Evolutionary conservation across 208 protist species (phyloP).

Genomic region (Herpetomonas samuelpessoai): DNA sequence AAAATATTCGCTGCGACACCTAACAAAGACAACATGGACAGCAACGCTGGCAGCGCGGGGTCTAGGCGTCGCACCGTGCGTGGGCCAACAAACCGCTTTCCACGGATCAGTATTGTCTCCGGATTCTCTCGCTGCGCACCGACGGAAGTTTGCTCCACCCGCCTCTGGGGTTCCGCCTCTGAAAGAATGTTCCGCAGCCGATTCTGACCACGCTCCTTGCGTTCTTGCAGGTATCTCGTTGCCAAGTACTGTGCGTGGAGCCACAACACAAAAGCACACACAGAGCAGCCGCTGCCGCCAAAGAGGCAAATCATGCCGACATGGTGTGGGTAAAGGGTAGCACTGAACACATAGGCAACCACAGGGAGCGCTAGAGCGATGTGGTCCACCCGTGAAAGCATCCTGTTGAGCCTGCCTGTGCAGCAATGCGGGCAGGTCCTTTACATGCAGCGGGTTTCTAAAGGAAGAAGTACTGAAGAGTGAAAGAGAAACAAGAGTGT

Average conservation of each 20-base stretch:
- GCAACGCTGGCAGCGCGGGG: conserved; percentile 32
- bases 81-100: background rate
- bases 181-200: conserved; percentile 7
- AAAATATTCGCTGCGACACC: conserved; percentile 13
- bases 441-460: too few species aligned
- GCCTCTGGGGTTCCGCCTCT: background rate
- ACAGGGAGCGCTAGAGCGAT: conserved; percentile 17
- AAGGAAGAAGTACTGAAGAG: too few species aligned
- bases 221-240: conserved; percentile 34
- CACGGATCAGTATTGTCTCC: background rate
- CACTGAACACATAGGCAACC: conserved; percentile 7
- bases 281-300: conserved; percentile 24
- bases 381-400: background rate
- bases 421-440: background rate
- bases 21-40: conserved; percentile 9
- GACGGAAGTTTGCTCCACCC: background rate
- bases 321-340: conserved; percentile 4
- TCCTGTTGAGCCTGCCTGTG: too few species aligned
- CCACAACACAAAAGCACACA: conserved; percentile 33
- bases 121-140: background rate
- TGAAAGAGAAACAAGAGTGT: too few species aligned
- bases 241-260: conserved; percentile 52
- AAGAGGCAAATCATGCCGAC: conserved; percentile 20
- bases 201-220: conserved; percentile 12
- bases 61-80: conserved; percentile 39